Conservation (phyloP, 2,329 filamentous ascomycete species). For the Cadophora sp. region DNA sequence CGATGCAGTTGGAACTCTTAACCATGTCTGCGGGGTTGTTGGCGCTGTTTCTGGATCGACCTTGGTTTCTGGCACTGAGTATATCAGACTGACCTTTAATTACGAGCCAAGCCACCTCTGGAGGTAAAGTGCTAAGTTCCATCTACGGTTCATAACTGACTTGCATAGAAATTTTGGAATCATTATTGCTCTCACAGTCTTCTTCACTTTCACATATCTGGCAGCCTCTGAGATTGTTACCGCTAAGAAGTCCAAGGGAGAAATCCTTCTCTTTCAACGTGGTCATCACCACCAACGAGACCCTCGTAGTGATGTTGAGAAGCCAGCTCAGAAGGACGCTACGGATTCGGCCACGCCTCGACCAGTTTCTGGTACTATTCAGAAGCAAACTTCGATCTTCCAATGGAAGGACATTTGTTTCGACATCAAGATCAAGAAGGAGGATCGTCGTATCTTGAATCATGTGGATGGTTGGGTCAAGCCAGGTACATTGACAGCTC, state of each 20-base stretch:
- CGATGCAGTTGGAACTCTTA: constrained; percentile 8
- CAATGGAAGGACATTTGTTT: constrained; percentile 61
- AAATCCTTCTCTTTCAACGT: constrained; percentile 76
- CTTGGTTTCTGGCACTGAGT: constrained; percentile 62
- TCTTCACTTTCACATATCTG: constrained; percentile 67
- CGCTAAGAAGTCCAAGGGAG: constrained; percentile 71
- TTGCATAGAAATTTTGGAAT: constrained; percentile 65
- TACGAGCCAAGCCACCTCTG: constrained; percentile 68
- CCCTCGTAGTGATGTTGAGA: constrained; percentile 67
- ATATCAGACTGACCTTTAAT: constrained; percentile 58
- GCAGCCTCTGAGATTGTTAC: constrained; percentile 65
- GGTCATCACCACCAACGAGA: constrained; percentile 55
- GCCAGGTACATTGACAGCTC: constrained; percentile 70
- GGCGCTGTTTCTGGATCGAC: constrained; percentile 60
- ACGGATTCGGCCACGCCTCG: background rate
- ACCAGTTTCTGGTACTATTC: constrained; percentile 18
- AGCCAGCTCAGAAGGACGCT: constrained; percentile 44
- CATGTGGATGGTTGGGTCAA: constrained; percentile 75
- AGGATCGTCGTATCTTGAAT: constrained; percentile 68
- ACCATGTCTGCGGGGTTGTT: constrained; percentile 59
- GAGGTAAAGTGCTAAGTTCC: constrained; percentile 52
- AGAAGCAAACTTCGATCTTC: constrained; percentile 39
- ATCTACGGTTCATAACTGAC: background rate
- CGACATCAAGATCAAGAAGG: constrained; percentile 72
- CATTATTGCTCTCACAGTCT: constrained; percentile 66